These are phyloP conservation scores for Ascochyta lentis DNA, from an alignment of 2,329 filamentous ascomycete species.

Conservation along the genomic window DNA sequence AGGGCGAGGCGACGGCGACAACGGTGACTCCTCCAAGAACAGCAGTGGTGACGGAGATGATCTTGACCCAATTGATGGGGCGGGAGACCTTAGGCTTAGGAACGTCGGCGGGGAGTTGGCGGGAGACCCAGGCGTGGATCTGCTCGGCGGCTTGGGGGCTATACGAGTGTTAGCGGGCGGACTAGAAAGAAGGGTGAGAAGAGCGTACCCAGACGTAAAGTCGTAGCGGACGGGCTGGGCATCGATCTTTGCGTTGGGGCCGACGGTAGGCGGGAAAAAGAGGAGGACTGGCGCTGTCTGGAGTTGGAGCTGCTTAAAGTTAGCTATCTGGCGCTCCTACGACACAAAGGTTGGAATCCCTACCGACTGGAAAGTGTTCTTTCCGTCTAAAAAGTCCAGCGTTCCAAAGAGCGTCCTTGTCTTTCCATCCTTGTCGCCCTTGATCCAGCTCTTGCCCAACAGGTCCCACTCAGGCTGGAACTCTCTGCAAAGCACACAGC, in stretches of 20 bases:
- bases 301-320: constrained; percentile 77
- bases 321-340: constrained; percentile 13
- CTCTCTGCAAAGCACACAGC: constrained; percentile 84
- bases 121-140: constrained; percentile 78
- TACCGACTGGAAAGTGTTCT: constrained; percentile 86
- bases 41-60: constrained; percentile 71
- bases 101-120: constrained; percentile 71
- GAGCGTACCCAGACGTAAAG: constrained; percentile 76
- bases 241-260: constrained; percentile 76
- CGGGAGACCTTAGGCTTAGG: constrained; percentile 80
- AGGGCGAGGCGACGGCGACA: constrained; percentile 75
- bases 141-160: constrained; percentile 79
- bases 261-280: constrained; percentile 83
- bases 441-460: constrained; percentile 83
- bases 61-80: constrained; percentile 85
- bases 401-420: constrained; percentile 80
- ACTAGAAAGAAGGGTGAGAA: background rate
- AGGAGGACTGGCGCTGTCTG: constrained; percentile 93
- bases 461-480: constrained; percentile 96
- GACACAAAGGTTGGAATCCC: constrained; percentile 25
- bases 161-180: constrained; percentile 12
- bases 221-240: constrained; percentile 79
- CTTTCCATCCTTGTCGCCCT: constrained; percentile 77
- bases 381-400: constrained; percentile 86
- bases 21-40: constrained; percentile 73